Evolutionary conservation across 306 rosid species (phyloP).

Genomic region (Begonia peltatifolia): DNA sequence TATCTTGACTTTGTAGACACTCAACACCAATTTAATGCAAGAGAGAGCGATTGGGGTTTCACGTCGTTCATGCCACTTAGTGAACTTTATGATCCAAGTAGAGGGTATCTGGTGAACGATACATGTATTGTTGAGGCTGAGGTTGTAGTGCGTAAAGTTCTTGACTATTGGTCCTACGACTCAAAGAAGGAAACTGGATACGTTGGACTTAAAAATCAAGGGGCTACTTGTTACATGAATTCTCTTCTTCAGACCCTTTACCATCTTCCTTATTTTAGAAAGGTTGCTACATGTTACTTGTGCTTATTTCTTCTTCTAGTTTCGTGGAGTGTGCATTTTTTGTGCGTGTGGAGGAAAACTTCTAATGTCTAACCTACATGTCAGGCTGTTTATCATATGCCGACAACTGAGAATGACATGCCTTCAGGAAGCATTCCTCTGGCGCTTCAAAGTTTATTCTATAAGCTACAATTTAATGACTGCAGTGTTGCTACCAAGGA

Average conservation of each 20-base stretch:
- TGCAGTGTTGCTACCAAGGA: constrained; percentile 89
- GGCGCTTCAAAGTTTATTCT: constrained; percentile 87
- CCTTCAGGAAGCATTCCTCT: constrained; percentile 93
- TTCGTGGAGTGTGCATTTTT: background rate
- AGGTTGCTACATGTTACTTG: constrained; percentile 28
- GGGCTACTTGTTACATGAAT: constrained; percentile 98
- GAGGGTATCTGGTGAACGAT: constrained; percentile 74
- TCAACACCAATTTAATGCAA: constrained; percentile 76
- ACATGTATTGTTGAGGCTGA: constrained; percentile 74
- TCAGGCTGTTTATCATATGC: constrained; percentile 97
- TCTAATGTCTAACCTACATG: constrained; percentile 6
- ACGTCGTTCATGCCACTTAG: constrained; percentile 73
- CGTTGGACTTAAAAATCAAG: constrained; percentile 93
- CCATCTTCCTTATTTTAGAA: constrained; percentile 86
- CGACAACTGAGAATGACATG: constrained; percentile 90
- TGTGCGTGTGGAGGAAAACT: constrained; percentile 10
- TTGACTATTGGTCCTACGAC: constrained; percentile 80
- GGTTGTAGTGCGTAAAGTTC: constrained; percentile 64
- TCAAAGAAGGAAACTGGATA: constrained; percentile 92
- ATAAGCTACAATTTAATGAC: constrained; percentile 80
- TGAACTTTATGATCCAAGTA: constrained; percentile 60
- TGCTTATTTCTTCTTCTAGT: background rate
- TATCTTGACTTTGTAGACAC: constrained; percentile 44
- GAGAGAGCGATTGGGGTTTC: constrained; percentile 95
- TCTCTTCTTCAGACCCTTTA: constrained; percentile 87